These are phyloP conservation scores for Flaveria linearis DNA, from an alignment of 129 eudicot genomes.

Conservation along the genomic window DNA sequence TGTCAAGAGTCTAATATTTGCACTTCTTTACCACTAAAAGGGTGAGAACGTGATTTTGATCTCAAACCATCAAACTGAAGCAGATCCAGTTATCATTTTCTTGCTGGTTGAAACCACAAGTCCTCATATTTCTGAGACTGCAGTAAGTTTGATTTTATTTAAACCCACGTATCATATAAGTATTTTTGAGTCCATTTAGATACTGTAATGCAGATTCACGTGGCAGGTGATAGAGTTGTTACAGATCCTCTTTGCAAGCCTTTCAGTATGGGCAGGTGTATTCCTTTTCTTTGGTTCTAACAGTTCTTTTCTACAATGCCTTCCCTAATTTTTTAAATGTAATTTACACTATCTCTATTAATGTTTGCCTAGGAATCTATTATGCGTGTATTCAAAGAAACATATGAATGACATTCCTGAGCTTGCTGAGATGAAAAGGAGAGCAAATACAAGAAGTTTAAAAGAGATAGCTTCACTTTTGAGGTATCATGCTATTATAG, in stretches of 20 bases:
- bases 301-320: background rate
- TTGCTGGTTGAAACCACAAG: constrained; percentile 72
- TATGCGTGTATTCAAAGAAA: constrained; percentile 43
- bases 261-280: constrained; percentile 91
- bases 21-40: constrained; percentile 35
- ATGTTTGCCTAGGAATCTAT: constrained; percentile 53
- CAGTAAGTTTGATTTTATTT: constrained; percentile 43
- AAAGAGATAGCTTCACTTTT: constrained; percentile 88
- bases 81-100: constrained; percentile 91
- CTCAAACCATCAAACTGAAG: constrained; percentile 99
- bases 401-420: constrained; percentile 70
- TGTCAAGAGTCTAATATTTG: constrained; percentile 30
- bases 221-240: constrained; percentile 93
- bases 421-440: constrained; percentile 67
- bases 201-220: constrained; percentile 64
- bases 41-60: constrained; percentile 84
- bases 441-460: constrained; percentile 83
- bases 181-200: constrained; percentile 15
- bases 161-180: background rate
- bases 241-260: constrained; percentile 99
- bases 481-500: constrained; percentile 46
- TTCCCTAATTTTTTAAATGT: constrained; percentile 17
- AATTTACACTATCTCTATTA: background rate
- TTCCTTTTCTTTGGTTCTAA: background rate
- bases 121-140: constrained; percentile 67